phyloP scores from a whole-genome alignment of 2,329 filamentous ascomycete genomes.

The Coniochaeta sp. region DNA sequence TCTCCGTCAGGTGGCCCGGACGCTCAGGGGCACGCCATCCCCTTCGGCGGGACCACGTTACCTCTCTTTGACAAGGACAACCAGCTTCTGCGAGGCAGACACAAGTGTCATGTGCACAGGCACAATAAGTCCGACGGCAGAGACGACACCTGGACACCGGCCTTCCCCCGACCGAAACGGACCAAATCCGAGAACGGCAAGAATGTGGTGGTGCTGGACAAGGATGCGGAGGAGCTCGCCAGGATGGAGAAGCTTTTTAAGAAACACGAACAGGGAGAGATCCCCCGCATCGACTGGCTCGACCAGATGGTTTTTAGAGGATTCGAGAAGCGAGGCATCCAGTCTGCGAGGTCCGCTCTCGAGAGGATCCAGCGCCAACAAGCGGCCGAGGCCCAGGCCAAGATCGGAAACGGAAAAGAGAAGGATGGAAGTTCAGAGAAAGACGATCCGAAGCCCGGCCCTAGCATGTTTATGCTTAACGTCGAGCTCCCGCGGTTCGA shows the following conservation, averaged over 20 bases:
- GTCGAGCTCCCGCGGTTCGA: slow-evolving; percentile 93
- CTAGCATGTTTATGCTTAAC: slow-evolving; percentile 70
- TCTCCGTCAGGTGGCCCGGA: slow-evolving; percentile 69
- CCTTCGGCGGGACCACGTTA: slow-evolving; percentile 91
- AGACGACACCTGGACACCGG: slow-evolving; percentile 72
- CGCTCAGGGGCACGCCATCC: slow-evolving; percentile 70
- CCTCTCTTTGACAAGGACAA: slow-evolving; percentile 89
- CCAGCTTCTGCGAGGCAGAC: slow-evolving; percentile 81
- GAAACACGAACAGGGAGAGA: slow-evolving; percentile 97
- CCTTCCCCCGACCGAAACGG: slow-evolving; percentile 50
- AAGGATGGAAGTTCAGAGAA: slow-evolving; percentile 28
- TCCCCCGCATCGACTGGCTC: slow-evolving; percentile 87
- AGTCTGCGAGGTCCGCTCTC: slow-evolving; percentile 56
- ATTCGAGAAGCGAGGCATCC: slow-evolving; percentile 68
- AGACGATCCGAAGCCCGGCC: slow-evolving; percentile 38
- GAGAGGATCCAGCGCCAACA: slow-evolving; percentile 48
- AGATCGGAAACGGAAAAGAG: slow-evolving; percentile 16
- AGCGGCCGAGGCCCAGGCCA: slow-evolving; percentile 11
- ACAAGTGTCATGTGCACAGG: slow-evolving; percentile 83
- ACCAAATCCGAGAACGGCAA: slow-evolving; percentile 38
- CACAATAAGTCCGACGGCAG: slow-evolving; percentile 80
- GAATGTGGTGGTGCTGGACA: slow-evolving; percentile 48
- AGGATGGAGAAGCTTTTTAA: slow-evolving; percentile 86
- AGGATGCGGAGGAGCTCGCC: slow-evolving; percentile 77
- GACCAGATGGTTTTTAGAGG: slow-evolving; percentile 90